These are phyloP conservation scores for Aegilops bicornis DNA, from an alignment of 176 grass and related monocot species.

Conservation along the genomic window DNA sequence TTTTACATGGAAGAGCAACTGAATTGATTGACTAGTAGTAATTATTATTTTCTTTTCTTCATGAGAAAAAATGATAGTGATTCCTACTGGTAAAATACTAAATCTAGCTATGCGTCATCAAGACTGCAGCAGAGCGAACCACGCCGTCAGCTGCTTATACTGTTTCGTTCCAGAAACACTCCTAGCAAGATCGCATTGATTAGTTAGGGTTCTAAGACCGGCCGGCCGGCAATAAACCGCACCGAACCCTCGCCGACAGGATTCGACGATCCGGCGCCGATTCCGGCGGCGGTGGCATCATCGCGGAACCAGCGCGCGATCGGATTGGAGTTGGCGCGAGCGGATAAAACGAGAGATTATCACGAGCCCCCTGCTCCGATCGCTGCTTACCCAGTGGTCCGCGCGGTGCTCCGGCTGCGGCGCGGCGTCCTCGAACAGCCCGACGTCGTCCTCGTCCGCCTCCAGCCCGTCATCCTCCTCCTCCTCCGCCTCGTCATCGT, in stretches of 20 bases:
- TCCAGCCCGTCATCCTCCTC: background rate
- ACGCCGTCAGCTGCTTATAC: background rate
- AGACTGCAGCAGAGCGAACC: background rate
- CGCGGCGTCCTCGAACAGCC: background rate
- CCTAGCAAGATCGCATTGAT: background rate
- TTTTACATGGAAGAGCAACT: no score
- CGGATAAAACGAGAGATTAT: background rate
- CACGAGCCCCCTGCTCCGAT: background rate
- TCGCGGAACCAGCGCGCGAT: background rate
- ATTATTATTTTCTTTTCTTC: no score
- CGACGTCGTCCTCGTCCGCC: background rate
- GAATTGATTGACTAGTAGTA: no score
- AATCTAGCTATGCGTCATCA: background rate
- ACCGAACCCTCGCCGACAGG: background rate
- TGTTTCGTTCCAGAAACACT: background rate
- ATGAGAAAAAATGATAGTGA: no score
- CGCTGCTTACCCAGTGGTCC: conserved; percentile 2
- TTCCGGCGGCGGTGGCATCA: background rate
- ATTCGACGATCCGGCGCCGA: background rate
- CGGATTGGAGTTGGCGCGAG: background rate
- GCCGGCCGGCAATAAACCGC: background rate
- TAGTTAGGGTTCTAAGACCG: background rate
- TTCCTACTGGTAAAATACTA: background rate
- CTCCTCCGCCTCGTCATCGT: background rate
- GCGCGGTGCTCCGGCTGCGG: background rate